phyloP scores from a whole-genome alignment of 441 rosid species.

The Arabidopsis lyrata region DNA sequence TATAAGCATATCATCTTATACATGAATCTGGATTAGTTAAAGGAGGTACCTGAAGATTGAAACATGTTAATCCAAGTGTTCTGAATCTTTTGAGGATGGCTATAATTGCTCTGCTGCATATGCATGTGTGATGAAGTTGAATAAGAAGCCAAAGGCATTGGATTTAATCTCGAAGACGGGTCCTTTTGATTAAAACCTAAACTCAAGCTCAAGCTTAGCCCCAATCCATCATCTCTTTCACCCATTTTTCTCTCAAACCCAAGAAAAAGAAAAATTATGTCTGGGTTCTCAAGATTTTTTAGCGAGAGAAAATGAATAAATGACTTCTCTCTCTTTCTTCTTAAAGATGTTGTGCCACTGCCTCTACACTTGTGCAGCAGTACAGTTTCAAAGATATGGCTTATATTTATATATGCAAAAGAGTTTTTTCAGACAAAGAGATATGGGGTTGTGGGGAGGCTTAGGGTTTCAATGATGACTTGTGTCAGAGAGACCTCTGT shows the following conservation, averaged over 20 bases:
- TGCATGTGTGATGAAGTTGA: slow-evolving; percentile 41
- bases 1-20: neutral
- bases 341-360: slow-evolving; percentile 47
- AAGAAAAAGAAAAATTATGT: neutral
- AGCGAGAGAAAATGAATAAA: slow-evolving; percentile 35
- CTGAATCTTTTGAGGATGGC: slow-evolving; percentile 39
- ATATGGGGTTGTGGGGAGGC: slow-evolving; percentile 56
- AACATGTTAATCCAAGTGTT: slow-evolving; percentile 53
- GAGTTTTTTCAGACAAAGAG: slow-evolving; percentile 41
- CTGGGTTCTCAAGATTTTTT: slow-evolving; percentile 20
- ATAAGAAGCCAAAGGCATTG: slow-evolving; percentile 48
- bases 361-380: slow-evolving; percentile 53
- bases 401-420: slow-evolving; percentile 41
- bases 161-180: slow-evolving; percentile 53
- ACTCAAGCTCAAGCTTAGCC: slow-evolving; percentile 67
- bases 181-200: slow-evolving; percentile 44
- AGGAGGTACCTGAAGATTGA: slow-evolving; percentile 56
- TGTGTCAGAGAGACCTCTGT: slow-evolving; percentile 55
- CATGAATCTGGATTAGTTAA: neutral
- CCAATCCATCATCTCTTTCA: slow-evolving; percentile 64
- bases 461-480: slow-evolving; percentile 69
- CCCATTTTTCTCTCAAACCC: slow-evolving; percentile 52
- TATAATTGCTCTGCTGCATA: slow-evolving; percentile 45
- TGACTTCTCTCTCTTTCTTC: slow-evolving; percentile 28
- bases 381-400: slow-evolving; percentile 57